These are phyloP conservation scores for Coprinopsis cinerea DNA, from an alignment of 768 basidiomycete genomes.

Conservation along the genomic window DNA sequence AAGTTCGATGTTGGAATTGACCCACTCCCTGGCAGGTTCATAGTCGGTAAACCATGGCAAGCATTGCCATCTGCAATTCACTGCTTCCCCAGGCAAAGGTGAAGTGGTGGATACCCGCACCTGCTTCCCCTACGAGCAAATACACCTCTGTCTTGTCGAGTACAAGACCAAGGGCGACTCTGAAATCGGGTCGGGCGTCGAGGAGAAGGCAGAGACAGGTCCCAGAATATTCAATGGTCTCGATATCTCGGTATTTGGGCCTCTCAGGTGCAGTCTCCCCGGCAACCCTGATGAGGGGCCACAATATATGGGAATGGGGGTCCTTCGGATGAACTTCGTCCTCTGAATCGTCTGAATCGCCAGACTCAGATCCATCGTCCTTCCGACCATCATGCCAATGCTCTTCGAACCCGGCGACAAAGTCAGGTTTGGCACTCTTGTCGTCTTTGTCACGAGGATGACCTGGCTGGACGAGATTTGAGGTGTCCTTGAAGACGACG, in stretches of 20 bases:
- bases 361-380: background rate
- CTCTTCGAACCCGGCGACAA: background rate
- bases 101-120: background rate
- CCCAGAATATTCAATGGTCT: background rate
- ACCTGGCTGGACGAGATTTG: background rate
- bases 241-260: background rate
- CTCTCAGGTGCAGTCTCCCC: background rate
- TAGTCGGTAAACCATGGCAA: background rate
- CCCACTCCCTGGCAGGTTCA: background rate
- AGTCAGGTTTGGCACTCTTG: background rate
- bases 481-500: background rate
- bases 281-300: background rate
- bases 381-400: background rate
- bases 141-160: background rate
- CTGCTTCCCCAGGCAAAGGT: background rate
- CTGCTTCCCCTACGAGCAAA: background rate
- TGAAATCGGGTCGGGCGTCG: background rate
- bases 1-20: background rate
- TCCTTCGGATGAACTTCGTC: background rate
- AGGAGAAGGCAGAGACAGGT: background rate
- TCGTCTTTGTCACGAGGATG: background rate
- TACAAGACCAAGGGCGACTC: background rate
- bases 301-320: background rate
- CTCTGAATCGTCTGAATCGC: background rate
- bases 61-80: background rate